These are phyloP conservation scores for Solanum ossicruentum DNA, from an alignment of 257 asterid genomes.

Conservation along the genomic window DNA sequence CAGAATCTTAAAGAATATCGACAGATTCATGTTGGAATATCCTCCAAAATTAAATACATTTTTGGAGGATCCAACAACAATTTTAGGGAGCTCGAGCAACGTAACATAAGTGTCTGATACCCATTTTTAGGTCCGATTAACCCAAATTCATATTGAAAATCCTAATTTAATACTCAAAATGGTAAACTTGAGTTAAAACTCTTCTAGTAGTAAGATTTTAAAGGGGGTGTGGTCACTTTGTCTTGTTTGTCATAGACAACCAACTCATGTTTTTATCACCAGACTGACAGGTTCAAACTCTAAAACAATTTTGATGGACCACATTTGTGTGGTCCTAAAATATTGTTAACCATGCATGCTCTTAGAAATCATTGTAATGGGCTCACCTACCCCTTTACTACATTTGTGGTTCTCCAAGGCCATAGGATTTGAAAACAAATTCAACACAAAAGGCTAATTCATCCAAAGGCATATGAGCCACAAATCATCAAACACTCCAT, in stretches of 20 bases:
- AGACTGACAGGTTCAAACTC: not conserved
- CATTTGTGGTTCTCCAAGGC: not conserved
- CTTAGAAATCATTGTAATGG: not conserved
- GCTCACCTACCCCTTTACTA: not conserved
- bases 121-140: too few relatives aligned
- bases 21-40: too few relatives aligned
- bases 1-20: not conserved
- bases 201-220: not conserved
- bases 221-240: not conserved
- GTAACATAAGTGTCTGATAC: not conserved
- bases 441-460: not conserved
- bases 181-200: not conserved
- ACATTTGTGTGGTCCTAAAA: not conserved
- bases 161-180: not conserved
- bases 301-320: not conserved
- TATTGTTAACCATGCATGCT: not conserved
- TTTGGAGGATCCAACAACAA: too few relatives aligned
- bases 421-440: not conserved
- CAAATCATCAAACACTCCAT: not conserved
- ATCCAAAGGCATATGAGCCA: too few relatives aligned
- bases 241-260: not conserved
- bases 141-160: not conserved
- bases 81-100: too few relatives aligned
- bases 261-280: not conserved
- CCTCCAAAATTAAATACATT: not conserved